These are phyloP conservation scores for Mycena leptocephala DNA, from an alignment of 768 basidiomycete species.

Conservation along the genomic window DNA sequence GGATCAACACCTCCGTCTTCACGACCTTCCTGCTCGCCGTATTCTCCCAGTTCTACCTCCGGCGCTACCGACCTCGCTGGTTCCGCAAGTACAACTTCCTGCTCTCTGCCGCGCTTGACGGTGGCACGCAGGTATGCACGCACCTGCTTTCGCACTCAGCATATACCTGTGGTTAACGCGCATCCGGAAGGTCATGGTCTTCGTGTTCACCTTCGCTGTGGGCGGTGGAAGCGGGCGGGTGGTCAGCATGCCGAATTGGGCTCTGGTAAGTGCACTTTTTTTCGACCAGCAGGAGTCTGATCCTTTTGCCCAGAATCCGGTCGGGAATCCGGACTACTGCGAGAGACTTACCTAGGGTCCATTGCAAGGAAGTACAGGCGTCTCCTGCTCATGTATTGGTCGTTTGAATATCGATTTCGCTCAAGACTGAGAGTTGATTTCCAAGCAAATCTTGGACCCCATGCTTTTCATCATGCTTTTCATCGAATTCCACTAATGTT, in stretches of 20 bases:
- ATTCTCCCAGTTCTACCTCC: conserved; percentile 64
- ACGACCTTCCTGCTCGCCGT: conserved; percentile 60
- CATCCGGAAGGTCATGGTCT: conserved; percentile 68
- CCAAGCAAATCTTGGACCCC: no score
- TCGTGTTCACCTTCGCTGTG: conserved; percentile 68
- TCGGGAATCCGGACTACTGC: conserved; percentile 20
- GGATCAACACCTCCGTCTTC: conserved; percentile 64
- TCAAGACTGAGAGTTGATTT: no score
- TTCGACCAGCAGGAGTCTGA: not conserved
- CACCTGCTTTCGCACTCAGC: not conserved
- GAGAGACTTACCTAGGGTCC: not conserved
- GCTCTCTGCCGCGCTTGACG: conserved; percentile 55
- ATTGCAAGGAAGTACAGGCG: not conserved
- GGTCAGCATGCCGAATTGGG: conserved; percentile 55
- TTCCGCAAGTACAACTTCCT: conserved; percentile 63
- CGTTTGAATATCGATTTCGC: not conserved
- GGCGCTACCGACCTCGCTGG: conserved; percentile 63
- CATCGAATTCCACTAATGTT: no score
- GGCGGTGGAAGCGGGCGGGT: conserved; percentile 62
- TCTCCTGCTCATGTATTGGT: not conserved
- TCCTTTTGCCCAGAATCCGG: not conserved
- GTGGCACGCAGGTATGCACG: conserved; percentile 58
- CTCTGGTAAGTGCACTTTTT: conserved; percentile 46
- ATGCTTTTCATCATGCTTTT: no score
- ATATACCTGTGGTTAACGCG: conserved; percentile 56